Conservation (phyloP, 768 basidiomycete genomes). For the Phlebiopsis gigantea region DNA sequence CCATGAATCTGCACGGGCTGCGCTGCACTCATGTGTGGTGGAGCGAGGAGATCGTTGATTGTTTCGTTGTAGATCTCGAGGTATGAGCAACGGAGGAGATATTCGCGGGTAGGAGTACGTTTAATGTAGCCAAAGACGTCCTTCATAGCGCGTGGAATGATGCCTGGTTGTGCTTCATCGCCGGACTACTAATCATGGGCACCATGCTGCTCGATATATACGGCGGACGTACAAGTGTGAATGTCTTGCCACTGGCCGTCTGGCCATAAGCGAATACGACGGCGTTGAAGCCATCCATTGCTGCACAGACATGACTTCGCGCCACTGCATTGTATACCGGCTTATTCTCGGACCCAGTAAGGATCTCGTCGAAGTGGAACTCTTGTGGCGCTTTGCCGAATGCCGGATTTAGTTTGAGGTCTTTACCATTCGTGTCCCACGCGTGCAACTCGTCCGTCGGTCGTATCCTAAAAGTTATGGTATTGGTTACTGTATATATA, state of each 20-base stretch:
- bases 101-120: constrained; percentile 74
- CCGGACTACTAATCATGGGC: constrained; percentile 46
- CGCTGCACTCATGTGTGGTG: constrained; percentile 44
- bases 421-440: constrained; percentile 47
- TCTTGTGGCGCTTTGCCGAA: constrained; percentile 46
- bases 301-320: constrained; percentile 76
- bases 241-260: constrained; percentile 77
- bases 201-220: background rate
- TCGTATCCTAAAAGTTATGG: constrained; percentile 61
- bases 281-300: constrained; percentile 96
- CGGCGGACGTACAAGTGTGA: constrained; percentile 44
- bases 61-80: constrained; percentile 97
- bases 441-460: constrained; percentile 48
- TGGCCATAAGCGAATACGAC: constrained; percentile 95
- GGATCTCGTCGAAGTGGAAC: constrained; percentile 71
- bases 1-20: constrained; percentile 75
- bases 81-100: constrained; percentile 92
- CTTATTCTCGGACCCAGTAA: constrained; percentile 77
- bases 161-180: constrained; percentile 80
- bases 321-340: constrained; percentile 73
- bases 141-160: constrained; percentile 89
- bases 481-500: too few species aligned
- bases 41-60: constrained; percentile 81
- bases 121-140: constrained; percentile 87
- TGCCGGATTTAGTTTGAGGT: constrained; percentile 58